These are phyloP conservation scores for Plasmodium vinckei DNA, from an alignment of 169 alveolate species.

Conservation along the genomic window DNA sequence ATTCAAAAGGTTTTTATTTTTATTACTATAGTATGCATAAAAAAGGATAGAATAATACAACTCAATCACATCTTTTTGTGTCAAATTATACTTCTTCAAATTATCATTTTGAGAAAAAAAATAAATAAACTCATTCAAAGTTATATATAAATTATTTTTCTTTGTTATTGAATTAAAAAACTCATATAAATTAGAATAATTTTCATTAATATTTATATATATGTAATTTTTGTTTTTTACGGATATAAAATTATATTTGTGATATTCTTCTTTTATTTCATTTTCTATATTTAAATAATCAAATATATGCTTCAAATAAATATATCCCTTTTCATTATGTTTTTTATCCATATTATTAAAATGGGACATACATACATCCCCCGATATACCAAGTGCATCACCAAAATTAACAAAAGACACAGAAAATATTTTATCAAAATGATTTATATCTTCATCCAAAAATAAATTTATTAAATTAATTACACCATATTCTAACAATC, in stretches of 20 bases:
- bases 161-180: constrained; percentile 50
- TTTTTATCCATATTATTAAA: constrained; percentile 49
- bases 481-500: constrained; percentile 63
- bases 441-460: constrained; percentile 64
- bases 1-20: constrained; percentile 17
- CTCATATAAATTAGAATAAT: constrained; percentile 21
- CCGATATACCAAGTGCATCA: constrained; percentile 70
- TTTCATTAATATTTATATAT: constrained; percentile 61
- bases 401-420: constrained; percentile 75
- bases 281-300: constrained; percentile 59
- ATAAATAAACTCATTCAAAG: constrained; percentile 67
- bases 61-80: constrained; percentile 25
- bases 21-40: constrained; percentile 60
- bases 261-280: constrained; percentile 54
- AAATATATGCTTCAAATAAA: constrained; percentile 46
- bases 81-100: constrained; percentile 19
- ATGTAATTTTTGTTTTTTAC: constrained; percentile 43
- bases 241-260: constrained; percentile 38
- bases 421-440: constrained; percentile 67
- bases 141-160: constrained; percentile 49
- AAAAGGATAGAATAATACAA: constrained; percentile 68
- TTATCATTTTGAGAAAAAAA: constrained; percentile 57
- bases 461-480: constrained; percentile 64
- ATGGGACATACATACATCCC: constrained; percentile 53
- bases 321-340: constrained; percentile 49